Percentiles rank a stretch among this genome's conserved stretches.
Conservation (phyloP, 2,329 filamentous ascomycete species). For the Hypomyces perniciosus region DNA sequence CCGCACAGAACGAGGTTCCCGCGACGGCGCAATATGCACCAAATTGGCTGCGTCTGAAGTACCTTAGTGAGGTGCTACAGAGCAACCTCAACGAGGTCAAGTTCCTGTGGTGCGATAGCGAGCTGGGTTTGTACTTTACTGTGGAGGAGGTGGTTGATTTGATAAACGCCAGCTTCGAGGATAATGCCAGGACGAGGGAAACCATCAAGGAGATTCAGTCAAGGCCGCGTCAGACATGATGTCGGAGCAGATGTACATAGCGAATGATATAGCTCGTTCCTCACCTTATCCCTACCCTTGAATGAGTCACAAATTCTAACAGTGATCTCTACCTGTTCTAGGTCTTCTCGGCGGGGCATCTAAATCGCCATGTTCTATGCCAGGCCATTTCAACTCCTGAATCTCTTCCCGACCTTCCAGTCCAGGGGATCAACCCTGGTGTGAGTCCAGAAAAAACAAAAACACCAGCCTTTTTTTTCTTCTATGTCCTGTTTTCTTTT, state of each 20-base stretch:
- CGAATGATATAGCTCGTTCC: not conserved
- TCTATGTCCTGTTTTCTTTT: too few species aligned
- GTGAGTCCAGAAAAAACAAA: too few species aligned
- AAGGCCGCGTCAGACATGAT: conserved; percentile 29
- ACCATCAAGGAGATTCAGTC: conserved; percentile 52
- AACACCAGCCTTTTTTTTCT: too few species aligned
- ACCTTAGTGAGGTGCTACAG: conserved; percentile 58
- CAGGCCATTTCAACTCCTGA: too few species aligned
- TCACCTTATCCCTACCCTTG: not conserved
- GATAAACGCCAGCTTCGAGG: conserved; percentile 58
- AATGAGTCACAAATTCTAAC: too few species aligned
- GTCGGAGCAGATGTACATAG: not conserved
- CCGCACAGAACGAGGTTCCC: conserved; percentile 38
- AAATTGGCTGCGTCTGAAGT: conserved; percentile 59
- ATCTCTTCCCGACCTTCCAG: too few species aligned
- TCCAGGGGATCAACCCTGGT: too few species aligned
- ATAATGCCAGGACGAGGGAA: conserved; percentile 53
- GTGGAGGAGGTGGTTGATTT: conserved; percentile 56
- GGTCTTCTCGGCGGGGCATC: too few species aligned
- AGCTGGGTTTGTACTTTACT: conserved; percentile 58
- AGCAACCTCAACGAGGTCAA: conserved; percentile 59
- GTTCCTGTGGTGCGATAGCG: conserved; percentile 60
- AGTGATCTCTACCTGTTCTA: too few species aligned
- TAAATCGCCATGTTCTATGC: too few species aligned
- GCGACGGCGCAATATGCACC: conserved; percentile 55